Conservation (phyloP, 441 rosid species). For the Breynia disticha region DNA sequence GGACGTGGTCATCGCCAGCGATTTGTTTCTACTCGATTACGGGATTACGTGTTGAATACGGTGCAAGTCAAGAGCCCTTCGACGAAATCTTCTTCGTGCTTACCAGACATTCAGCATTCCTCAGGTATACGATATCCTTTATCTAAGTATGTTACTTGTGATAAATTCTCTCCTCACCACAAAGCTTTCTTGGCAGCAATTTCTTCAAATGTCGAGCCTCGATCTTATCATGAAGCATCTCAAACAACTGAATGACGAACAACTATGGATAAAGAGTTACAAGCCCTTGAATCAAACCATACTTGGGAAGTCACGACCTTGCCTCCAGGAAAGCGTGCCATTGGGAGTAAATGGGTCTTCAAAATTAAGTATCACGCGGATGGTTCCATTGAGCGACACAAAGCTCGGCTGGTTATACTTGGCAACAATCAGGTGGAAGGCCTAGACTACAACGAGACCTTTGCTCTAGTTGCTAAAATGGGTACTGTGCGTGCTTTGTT, state of each 20-base stretch:
- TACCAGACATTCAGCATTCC: no score
- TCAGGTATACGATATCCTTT: neutral
- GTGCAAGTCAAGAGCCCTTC: no score
- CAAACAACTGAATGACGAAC: neutral
- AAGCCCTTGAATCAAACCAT: constrained; percentile 4
- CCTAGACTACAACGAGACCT: no score
- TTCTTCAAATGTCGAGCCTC: neutral
- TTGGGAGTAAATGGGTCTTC: neutral
- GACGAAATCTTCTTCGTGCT: no score
- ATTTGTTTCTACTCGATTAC: no score
- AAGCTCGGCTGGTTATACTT: neutral
- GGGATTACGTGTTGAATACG: no score
- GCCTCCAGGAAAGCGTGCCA: no score
- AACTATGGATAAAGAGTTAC: constrained; percentile 1
- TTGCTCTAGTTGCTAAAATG: neutral
- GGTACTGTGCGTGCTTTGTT: constrained; percentile 3
- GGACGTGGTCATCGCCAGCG: no score
- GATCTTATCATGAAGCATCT: neutral
- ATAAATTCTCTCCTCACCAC: neutral
- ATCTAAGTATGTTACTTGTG: neutral
- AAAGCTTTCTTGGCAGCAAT: neutral
- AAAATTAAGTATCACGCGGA: no score
- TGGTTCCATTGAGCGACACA: constrained; percentile 6
- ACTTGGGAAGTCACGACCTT: neutral
- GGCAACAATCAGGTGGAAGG: no score